A percentile compares a stretch with the other conserved stretches of the same genome.
phyloP scores from a whole-genome alignment of 2,329 filamentous ascomycete genomes.

The Pestalotiopsis sp. region DNA sequence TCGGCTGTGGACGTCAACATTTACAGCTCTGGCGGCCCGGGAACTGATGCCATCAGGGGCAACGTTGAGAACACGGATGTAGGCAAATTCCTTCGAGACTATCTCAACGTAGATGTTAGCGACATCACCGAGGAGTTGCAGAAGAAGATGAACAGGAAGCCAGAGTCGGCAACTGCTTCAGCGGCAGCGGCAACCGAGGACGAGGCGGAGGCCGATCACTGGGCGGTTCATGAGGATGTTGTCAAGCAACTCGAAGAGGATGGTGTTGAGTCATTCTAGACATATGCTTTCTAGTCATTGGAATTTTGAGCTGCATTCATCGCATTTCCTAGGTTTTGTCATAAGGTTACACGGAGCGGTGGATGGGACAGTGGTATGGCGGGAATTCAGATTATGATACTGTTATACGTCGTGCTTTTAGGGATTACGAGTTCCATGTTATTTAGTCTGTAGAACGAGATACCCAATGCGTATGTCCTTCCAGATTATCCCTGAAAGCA shows the following conservation, averaged over 20 bases:
- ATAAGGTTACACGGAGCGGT: background rate
- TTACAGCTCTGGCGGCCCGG: constrained; percentile 75
- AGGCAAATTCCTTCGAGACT: constrained; percentile 77
- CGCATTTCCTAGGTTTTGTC: constrained; percentile 1
- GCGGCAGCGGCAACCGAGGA: constrained; percentile 12
- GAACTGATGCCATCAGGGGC: constrained; percentile 68
- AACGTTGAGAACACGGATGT: constrained; percentile 97
- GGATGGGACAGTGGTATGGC: background rate
- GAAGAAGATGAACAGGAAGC: constrained; percentile 46
- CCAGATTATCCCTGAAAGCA: background rate
- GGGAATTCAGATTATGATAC: background rate
- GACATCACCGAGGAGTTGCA: constrained; percentile 76
- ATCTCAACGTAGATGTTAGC: constrained; percentile 79
- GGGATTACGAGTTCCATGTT: background rate
- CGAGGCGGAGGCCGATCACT: constrained; percentile 23
- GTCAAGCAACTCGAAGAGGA: constrained; percentile 17
- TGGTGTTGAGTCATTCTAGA: constrained; percentile 6
- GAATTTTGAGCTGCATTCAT: background rate
- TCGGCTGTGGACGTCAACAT: constrained; percentile 95
- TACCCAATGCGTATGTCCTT: background rate
- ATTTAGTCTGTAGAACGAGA: background rate
- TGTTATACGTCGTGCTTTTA: background rate
- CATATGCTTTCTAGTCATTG: background rate
- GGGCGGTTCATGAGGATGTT: constrained; percentile 27
- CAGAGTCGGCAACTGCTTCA: constrained; percentile 6